phyloP scores from a whole-genome alignment of 1,284 basidiomycete species.

The Leccinum solheimii region DNA sequence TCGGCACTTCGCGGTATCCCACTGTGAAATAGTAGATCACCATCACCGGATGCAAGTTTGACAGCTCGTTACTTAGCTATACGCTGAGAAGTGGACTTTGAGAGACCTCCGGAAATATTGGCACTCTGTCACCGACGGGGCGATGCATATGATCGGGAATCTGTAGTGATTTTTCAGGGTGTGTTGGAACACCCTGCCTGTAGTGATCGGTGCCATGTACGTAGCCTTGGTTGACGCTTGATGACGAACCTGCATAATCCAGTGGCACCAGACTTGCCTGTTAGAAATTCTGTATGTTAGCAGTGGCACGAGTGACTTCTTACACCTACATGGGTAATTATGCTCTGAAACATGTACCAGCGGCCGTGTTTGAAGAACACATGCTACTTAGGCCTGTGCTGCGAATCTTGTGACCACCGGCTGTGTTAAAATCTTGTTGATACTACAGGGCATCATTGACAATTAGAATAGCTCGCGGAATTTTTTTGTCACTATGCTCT shows the following conservation, averaged over 20 bases:
- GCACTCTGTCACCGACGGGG: background rate
- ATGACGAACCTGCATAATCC: background rate
- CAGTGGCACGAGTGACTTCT: background rate
- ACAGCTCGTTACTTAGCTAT: no score
- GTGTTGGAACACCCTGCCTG: background rate
- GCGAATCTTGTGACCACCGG: background rate
- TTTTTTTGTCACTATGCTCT: no score
- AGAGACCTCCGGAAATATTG: background rate
- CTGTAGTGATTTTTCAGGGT: background rate
- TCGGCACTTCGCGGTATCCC: background rate
- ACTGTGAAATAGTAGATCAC: background rate
- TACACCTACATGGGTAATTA: background rate
- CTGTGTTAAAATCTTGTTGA: background rate
- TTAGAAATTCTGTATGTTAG: no score
- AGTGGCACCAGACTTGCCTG: background rate
- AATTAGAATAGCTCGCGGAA: no score
- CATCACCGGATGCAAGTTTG: no score
- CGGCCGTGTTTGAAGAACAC: no score
- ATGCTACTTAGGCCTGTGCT: background rate
- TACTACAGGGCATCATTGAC: background rate
- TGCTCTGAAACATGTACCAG: background rate
- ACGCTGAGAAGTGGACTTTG: background rate
- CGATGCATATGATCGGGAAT: background rate
- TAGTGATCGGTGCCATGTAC: background rate
- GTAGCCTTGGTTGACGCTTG: background rate